Evolutionary conservation across 2,329 filamentous ascomycete genomes (phyloP).

Genomic region (Thermoascus crustaceus): DNA sequence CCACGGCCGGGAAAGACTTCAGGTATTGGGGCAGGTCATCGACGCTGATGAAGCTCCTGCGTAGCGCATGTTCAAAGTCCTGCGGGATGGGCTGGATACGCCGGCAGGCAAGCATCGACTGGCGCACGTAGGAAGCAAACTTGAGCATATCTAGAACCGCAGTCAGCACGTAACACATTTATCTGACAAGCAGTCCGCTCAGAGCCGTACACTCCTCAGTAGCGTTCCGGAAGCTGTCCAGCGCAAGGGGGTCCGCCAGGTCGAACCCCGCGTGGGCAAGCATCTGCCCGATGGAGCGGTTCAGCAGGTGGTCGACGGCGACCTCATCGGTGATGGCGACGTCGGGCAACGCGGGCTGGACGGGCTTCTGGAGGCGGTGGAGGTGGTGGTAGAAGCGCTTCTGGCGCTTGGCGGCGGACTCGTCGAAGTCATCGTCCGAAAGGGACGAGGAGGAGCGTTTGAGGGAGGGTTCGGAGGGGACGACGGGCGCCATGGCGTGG

Average conservation of each 20-base stretch:
- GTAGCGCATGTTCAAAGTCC: conserved; percentile 48
- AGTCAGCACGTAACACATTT: conserved; percentile 14
- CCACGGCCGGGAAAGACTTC: conserved; percentile 17
- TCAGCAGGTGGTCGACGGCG: conserved; percentile 47
- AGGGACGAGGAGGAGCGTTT: conserved; percentile 27
- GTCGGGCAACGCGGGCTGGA: conserved; percentile 25
- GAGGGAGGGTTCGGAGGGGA: conserved; percentile 16
- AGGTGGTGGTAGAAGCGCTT: conserved; percentile 36
- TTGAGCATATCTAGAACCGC: conserved; percentile 44
- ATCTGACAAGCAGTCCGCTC: conserved; percentile 2
- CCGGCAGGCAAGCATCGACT: conserved; percentile 51
- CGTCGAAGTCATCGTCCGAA: conserved; percentile 9
- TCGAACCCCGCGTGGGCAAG: conserved; percentile 49
- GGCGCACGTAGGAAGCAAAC: conserved; percentile 46
- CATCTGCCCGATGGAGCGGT: conserved; percentile 46
- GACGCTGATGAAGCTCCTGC: conserved; percentile 19
- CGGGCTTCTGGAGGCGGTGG: conserved; percentile 31
- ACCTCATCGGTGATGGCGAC: conserved; percentile 42
- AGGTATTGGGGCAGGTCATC: conserved; percentile 29
- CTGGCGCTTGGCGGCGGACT: conserved; percentile 22
- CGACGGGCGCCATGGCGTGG: conserved; percentile 21
- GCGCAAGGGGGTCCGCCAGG: conserved; percentile 45
- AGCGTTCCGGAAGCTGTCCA: conserved; percentile 48
- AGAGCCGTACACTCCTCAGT: conserved; percentile 52
- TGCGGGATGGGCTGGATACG: conserved; percentile 49